Evolutionary conservation across 2,329 filamentous ascomycete species (phyloP).

Genomic region (Fusarium compactum): DNA sequence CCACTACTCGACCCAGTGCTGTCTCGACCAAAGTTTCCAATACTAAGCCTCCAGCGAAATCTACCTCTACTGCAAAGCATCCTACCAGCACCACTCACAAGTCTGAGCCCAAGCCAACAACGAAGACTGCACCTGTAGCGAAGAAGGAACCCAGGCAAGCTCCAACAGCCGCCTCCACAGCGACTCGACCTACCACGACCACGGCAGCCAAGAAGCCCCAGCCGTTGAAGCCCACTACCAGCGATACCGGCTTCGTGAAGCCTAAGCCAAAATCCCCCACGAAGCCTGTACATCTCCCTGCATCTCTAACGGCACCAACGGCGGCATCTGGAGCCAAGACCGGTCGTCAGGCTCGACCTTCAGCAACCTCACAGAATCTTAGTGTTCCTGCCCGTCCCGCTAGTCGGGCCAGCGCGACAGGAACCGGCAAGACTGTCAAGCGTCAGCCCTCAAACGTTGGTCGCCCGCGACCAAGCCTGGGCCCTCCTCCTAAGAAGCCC

Average conservation of each 20-base stretch:
- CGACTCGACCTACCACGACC: slow-evolving; percentile 50
- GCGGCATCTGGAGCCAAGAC: slow-evolving; percentile 75
- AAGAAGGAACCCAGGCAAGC: slow-evolving; percentile 53
- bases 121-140: slow-evolving; percentile 43
- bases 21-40: slow-evolving; percentile 43
- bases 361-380: slow-evolving; percentile 53
- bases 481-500: slow-evolving; percentile 68
- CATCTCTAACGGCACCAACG: slow-evolving; percentile 77
- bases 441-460: slow-evolving; percentile 60
- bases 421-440: slow-evolving; percentile 53
- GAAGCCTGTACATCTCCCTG: slow-evolving; percentile 73
- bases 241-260: slow-evolving; percentile 63
- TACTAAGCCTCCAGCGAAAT: slow-evolving; percentile 38
- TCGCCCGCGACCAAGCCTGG: slow-evolving; percentile 65
- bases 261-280: slow-evolving; percentile 77
- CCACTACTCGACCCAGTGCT: slow-evolving; percentile 38
- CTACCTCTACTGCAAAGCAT: slow-evolving; percentile 41
- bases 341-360: slow-evolving; percentile 44
- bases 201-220: slow-evolving; percentile 58
- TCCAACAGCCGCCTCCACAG: slow-evolving; percentile 38
- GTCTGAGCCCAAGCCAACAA: slow-evolving; percentile 48
- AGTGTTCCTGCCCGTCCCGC: slow-evolving; percentile 56
- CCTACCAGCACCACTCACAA: slow-evolving; percentile 43
- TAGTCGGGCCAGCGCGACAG: slow-evolving; percentile 59
- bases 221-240: slow-evolving; percentile 56